Conservation (phyloP, 208 protist species). For the Crithidia expoeki region DNA sequence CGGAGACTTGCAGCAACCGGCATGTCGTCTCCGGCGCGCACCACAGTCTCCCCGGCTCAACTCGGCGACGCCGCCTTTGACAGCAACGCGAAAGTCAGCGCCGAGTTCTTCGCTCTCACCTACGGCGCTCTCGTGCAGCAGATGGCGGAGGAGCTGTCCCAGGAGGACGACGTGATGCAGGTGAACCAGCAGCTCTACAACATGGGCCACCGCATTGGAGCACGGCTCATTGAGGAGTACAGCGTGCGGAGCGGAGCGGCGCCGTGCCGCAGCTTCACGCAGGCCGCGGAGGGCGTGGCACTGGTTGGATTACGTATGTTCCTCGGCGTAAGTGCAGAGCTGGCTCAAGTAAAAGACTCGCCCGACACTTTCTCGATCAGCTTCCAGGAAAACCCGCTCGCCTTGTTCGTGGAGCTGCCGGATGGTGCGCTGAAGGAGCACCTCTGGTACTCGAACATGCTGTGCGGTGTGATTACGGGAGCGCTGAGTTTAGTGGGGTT, state of each 20-base stretch:
- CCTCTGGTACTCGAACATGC: slow-evolving; percentile 96
- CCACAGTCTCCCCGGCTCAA: slow-evolving; percentile 38
- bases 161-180: slow-evolving; percentile 92
- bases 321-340: slow-evolving; percentile 89
- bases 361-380: slow-evolving; percentile 88
- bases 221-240: slow-evolving; percentile 97
- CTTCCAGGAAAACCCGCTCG: slow-evolving; percentile 97
- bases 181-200: slow-evolving; percentile 96
- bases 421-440: slow-evolving; percentile 80
- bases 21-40: slow-evolving; percentile 20
- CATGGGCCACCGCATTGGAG: slow-evolving; percentile 97
- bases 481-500: slow-evolving; percentile 95
- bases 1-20: neutral
- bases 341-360: slow-evolving; percentile 85
- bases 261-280: slow-evolving; percentile 91
- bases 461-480: slow-evolving; percentile 97
- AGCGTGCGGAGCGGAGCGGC: slow-evolving; percentile 85
- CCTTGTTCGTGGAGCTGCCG: slow-evolving; percentile 97
- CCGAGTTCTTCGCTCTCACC: slow-evolving; percentile 97
- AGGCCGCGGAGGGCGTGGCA: slow-evolving; percentile 95
- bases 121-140: slow-evolving; percentile 98
- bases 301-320: slow-evolving; percentile 97
- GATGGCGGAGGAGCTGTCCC: slow-evolving; percentile 92
- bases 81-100: slow-evolving; percentile 81
- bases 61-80: slow-evolving; percentile 78